Percentiles rank a stretch among this genome's conserved stretches.
These are phyloP conservation scores for Blepharisma japonicum DNA, from an alignment of 73 alveolate species.

Conservation along the genomic window DNA sequence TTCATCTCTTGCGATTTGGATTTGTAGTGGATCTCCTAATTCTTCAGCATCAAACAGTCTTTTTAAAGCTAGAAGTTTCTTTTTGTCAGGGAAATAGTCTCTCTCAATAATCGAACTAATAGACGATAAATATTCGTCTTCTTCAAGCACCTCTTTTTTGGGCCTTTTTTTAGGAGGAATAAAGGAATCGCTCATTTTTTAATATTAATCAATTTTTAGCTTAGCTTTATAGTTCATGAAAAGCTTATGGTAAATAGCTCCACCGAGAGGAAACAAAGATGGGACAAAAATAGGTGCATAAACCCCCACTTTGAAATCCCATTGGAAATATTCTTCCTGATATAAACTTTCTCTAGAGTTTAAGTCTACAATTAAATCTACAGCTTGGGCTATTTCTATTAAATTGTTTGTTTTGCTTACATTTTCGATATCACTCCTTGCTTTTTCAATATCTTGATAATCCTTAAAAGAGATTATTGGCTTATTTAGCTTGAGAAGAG, in stretches of 20 bases:
- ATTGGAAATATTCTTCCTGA: constrained; percentile 14
- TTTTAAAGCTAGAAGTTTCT: no score
- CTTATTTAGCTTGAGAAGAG: background rate
- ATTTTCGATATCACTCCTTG: background rate
- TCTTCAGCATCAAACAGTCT: no score
- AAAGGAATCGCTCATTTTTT: no score
- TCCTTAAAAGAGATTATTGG: background rate
- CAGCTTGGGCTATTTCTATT: background rate
- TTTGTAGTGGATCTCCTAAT: no score
- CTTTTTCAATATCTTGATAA: background rate
- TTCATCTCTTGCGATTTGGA: no score
- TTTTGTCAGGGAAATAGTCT: no score
- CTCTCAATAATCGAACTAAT: no score
- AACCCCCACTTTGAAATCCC: constrained; percentile 28
- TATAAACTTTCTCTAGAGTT: background rate
- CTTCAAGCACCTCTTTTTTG: no score
- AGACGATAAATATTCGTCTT: no score
- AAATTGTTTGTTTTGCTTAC: background rate
- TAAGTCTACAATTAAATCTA: background rate
- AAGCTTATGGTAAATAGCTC: constrained; percentile 2
- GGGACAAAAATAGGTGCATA: constrained; percentile 28
- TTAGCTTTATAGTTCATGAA: background rate
- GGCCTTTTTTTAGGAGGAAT: no score
- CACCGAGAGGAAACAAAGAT: background rate
- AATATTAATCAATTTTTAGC: no score